Evolutionary conservation across 768 basidiomycete genomes (phyloP).

Genomic region (Tremella yokohamensis): DNA sequence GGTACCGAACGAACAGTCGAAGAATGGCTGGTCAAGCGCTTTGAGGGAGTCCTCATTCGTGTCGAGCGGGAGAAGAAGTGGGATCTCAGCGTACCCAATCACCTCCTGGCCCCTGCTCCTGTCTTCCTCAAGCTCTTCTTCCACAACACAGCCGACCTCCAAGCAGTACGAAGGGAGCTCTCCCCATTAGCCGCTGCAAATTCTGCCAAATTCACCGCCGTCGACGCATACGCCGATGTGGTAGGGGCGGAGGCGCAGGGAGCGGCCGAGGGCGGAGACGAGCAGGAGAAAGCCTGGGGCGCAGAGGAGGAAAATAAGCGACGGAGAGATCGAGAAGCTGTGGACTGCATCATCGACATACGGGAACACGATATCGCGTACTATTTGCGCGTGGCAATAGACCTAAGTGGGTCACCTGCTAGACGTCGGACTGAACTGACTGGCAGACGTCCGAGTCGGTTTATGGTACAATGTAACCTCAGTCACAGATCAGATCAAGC

Average conservation of each 20-base stretch:
- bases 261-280: conserved; percentile 53
- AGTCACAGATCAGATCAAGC: conserved; percentile 69
- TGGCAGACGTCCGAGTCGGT: conserved; percentile 80
- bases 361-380: conserved; percentile 97
- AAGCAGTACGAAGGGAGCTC: conserved; percentile 79
- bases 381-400: conserved; percentile 97
- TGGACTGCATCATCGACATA: conserved; percentile 86
- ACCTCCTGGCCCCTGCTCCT: conserved; percentile 88
- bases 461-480: conserved; percentile 94
- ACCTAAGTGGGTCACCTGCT: conserved; percentile 60
- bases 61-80: conserved; percentile 81
- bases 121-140: conserved; percentile 85
- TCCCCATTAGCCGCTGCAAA: conserved; percentile 86
- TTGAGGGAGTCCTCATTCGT: conserved; percentile 77
- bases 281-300: conserved; percentile 53
- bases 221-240: conserved; percentile 97
- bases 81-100: conserved; percentile 91
- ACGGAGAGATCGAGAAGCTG: conserved; percentile 63
- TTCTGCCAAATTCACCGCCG: conserved; percentile 84
- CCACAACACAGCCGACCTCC: conserved; percentile 87
- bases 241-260: conserved; percentile 63
- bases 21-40: conserved; percentile 91
- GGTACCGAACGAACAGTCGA: conserved; percentile 87
- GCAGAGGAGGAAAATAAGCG: conserved; percentile 53
- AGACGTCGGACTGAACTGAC: conserved; percentile 1